Conservation (phyloP, 2,329 filamentous ascomycete genomes). For the Malbranchea cinnamomea region DNA sequence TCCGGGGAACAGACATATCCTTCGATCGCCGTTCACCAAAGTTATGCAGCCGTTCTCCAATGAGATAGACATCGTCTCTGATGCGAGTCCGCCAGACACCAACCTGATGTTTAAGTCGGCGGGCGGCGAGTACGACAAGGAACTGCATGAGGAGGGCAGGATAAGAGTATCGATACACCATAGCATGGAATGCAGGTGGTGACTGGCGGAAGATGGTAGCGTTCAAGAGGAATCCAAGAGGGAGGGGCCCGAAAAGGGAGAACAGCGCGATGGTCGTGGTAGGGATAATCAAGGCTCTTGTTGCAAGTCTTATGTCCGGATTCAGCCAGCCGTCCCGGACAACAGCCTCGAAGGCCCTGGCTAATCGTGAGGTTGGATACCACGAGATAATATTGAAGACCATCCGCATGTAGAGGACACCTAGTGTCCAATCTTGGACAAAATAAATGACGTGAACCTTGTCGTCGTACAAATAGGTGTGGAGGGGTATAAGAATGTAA, state of each 20-base stretch:
- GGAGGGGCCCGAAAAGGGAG: slow-evolving; percentile 51
- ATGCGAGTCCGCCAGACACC: slow-evolving; percentile 67
- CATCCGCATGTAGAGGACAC: slow-evolving; percentile 78
- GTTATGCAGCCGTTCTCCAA: slow-evolving; percentile 89
- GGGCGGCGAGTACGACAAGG: slow-evolving; percentile 32
- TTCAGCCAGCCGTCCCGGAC: slow-evolving; percentile 61
- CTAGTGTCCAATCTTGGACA: slow-evolving; percentile 87
- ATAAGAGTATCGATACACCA: slow-evolving; percentile 56
- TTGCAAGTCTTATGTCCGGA: slow-evolving; percentile 66
- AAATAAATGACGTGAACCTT: slow-evolving; percentile 48
- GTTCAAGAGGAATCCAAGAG: slow-evolving; percentile 40
- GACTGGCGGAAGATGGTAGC: slow-evolving; percentile 22
- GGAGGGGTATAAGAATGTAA: slow-evolving; percentile 73
- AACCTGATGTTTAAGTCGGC: slow-evolving; percentile 38
- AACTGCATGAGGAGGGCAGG: slow-evolving; percentile 46
- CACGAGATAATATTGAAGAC: slow-evolving; percentile 53
- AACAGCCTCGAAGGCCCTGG: slow-evolving; percentile 59
- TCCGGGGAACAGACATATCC: slow-evolving; percentile 24
- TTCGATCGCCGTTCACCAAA: slow-evolving; percentile 50
- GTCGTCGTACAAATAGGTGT: slow-evolving; percentile 49
- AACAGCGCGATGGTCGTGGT: slow-evolving; percentile 44
- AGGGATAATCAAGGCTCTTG: slow-evolving; percentile 74
- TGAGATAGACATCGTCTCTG: slow-evolving; percentile 87
- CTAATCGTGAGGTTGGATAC: slow-evolving; percentile 54
- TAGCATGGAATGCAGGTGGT: slow-evolving; percentile 19